Evolutionary conservation across 345 rosid genomes (phyloP).

Genomic region (Eutrema japonicum): DNA sequence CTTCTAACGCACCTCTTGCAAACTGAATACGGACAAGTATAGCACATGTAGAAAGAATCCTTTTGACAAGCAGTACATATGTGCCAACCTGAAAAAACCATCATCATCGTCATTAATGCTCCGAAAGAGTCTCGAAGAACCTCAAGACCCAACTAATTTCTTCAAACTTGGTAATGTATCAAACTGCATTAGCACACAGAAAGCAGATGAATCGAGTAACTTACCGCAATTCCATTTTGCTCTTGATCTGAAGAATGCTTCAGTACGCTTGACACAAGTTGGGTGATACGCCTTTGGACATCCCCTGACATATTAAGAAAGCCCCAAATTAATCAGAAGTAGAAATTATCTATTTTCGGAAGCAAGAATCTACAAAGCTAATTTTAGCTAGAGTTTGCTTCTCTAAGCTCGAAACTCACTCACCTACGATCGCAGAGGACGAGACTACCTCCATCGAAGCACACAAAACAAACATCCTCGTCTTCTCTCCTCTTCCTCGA

Average conservation of each 20-base stretch:
- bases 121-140: neutral
- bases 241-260: slow-evolving; percentile 81
- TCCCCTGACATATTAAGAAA: slow-evolving; percentile 60
- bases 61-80: slow-evolving; percentile 84
- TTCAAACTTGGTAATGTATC: slow-evolving; percentile 4
- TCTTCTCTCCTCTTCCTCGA: slow-evolving; percentile 62
- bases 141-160: slow-evolving; percentile 13
- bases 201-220: slow-evolving; percentile 26
- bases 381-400: neutral
- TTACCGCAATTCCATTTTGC: slow-evolving; percentile 97
- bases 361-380: slow-evolving; percentile 9
- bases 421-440: slow-evolving; percentile 98
- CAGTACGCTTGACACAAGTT: slow-evolving; percentile 88
- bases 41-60: slow-evolving; percentile 86
- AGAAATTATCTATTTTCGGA: slow-evolving; percentile 1
- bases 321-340: neutral
- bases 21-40: slow-evolving; percentile 91
- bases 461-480: slow-evolving; percentile 95
- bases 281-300: slow-evolving; percentile 98
- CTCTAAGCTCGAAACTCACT: slow-evolving; percentile 35
- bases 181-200: slow-evolving; percentile 11
- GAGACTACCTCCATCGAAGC: slow-evolving; percentile 96
- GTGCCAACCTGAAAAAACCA: slow-evolving; percentile 80
- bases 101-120: slow-evolving; percentile 13
- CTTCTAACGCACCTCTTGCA: slow-evolving; percentile 87